Evolutionary conservation across 805 yeast species (phyloP).

Genomic region (Kluyveromyces aestuarii): DNA sequence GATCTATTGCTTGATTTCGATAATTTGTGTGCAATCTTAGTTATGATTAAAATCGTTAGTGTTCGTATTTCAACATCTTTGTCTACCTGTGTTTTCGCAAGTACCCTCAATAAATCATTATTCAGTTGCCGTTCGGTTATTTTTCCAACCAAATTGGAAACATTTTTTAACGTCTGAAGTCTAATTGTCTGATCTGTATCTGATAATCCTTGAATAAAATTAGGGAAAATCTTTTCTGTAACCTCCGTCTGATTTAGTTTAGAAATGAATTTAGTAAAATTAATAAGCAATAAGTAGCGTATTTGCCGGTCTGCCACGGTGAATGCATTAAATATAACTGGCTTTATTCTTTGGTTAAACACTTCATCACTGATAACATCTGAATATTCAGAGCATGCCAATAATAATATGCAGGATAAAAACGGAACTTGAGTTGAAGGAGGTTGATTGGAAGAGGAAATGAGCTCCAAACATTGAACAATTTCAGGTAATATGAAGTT

Average conservation of each 20-base stretch:
- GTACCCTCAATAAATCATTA: slow-evolving; percentile 68
- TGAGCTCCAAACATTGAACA: slow-evolving; percentile 31
- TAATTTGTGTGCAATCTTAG: slow-evolving; percentile 18
- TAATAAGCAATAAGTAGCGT: slow-evolving; percentile 58
- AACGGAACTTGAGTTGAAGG: slow-evolving; percentile 4
- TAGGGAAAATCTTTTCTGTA: slow-evolving; percentile 58
- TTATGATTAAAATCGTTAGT: slow-evolving; percentile 23
- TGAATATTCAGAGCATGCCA: slow-evolving; percentile 7
- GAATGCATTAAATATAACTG: slow-evolving; percentile 56
- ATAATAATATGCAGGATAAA: slow-evolving; percentile 4
- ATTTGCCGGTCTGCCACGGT: slow-evolving; percentile 66
- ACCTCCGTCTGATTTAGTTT: slow-evolving; percentile 50
- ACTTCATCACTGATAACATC: slow-evolving; percentile 1
- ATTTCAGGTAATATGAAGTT: slow-evolving; percentile 66
- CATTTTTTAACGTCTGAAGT: slow-evolving; percentile 60
- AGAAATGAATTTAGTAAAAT: slow-evolving; percentile 46
- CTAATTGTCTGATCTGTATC: slow-evolving; percentile 79
- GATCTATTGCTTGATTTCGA: slow-evolving; percentile 36
- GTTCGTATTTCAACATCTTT: slow-evolving; percentile 21
- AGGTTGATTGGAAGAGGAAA: slow-evolving; percentile 10
- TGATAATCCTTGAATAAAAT: slow-evolving; percentile 69
- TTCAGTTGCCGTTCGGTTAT: slow-evolving; percentile 74
- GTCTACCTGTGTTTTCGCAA: slow-evolving; percentile 48
- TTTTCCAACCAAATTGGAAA: slow-evolving; percentile 47
- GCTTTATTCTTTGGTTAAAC: slow-evolving; percentile 30